phyloP scores from a whole-genome alignment of 1,139 yeast genomes.

The Williopsis jadinii region DNA sequence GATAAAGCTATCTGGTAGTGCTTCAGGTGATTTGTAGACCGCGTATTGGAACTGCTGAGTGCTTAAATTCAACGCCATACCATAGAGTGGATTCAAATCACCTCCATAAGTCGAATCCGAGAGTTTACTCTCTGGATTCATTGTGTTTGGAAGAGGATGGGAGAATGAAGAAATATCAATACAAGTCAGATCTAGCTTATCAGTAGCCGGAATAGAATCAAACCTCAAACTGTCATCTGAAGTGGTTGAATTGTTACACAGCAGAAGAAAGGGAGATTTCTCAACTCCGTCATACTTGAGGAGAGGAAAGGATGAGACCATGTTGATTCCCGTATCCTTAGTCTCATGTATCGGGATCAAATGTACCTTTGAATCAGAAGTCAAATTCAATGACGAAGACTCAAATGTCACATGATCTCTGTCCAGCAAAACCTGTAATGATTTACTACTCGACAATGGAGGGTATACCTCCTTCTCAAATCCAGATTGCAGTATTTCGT shows the following conservation, averaged over 20 bases:
- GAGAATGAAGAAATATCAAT: constrained; percentile 32
- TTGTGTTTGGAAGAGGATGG: constrained; percentile 41
- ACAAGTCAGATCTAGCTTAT: constrained; percentile 26
- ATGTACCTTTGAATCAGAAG: no score
- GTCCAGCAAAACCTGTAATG: no score
- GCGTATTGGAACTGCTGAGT: constrained; percentile 38
- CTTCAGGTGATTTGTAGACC: constrained; percentile 34
- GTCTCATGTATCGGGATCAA: no score
- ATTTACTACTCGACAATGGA: no score
- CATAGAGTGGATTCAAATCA: constrained; percentile 37
- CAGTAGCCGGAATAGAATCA: constrained; percentile 5
- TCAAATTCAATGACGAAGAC: no score
- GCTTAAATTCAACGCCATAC: constrained; percentile 33
- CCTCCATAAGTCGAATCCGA: constrained; percentile 50
- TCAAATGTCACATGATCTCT: no score
- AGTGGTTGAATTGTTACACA: no score
- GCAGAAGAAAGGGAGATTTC: no score
- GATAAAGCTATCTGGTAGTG: constrained; percentile 32
- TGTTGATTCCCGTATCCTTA: no score
- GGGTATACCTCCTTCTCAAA: constrained; percentile 31
- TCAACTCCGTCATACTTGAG: no score
- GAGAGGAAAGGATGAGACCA: no score
- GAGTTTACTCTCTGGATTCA: constrained; percentile 25
- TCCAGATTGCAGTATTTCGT: constrained; percentile 48
- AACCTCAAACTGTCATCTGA: neutral